These are phyloP conservation scores for Cyclotella sp. DNA, from an alignment of 108 stramenopile genomes.

Conservation along the genomic window DNA sequence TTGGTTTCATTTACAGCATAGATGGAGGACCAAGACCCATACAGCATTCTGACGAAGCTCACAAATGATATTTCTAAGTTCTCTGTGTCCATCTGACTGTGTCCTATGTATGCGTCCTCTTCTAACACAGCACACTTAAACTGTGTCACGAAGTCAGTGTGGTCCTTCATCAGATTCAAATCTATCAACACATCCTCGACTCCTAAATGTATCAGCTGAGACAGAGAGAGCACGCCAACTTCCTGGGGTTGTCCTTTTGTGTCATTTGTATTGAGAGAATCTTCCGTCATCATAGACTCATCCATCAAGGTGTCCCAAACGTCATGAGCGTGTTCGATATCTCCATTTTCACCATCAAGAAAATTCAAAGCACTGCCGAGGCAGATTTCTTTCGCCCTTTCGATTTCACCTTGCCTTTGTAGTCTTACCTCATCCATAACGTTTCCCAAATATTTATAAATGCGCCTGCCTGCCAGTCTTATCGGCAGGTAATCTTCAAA, in stretches of 20 bases:
- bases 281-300: slow-evolving; percentile 28
- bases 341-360: background rate
- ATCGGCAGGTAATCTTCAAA: slow-evolving; percentile 83
- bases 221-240: slow-evolving; percentile 41
- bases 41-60: slow-evolving; percentile 33
- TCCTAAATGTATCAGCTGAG: slow-evolving; percentile 25
- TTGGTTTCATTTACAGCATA: slow-evolving; percentile 3
- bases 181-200: slow-evolving; percentile 29
- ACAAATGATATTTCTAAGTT: slow-evolving; percentile 14
- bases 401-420: slow-evolving; percentile 40
- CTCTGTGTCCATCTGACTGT: background rate
- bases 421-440: slow-evolving; percentile 61
- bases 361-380: slow-evolving; percentile 23
- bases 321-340: slow-evolving; percentile 34
- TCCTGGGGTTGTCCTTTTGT: slow-evolving; percentile 17
- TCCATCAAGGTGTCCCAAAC: slow-evolving; percentile 43
- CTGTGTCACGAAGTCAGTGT: slow-evolving; percentile 23
- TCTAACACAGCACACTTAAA: slow-evolving; percentile 10
- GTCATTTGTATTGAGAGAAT: slow-evolving; percentile 16
- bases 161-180: slow-evolving; percentile 14
- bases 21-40: slow-evolving; percentile 2
- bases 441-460: slow-evolving; percentile 54
- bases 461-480: slow-evolving; percentile 75
- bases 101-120: slow-evolving; percentile 7
- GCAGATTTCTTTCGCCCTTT: slow-evolving; percentile 45